A percentile compares a stretch with the other conserved stretches of the same genome.
These are phyloP conservation scores for Calonectria hawksworthii DNA, from an alignment of 2,329 filamentous ascomycete genomes.

Conservation along the genomic window DNA sequence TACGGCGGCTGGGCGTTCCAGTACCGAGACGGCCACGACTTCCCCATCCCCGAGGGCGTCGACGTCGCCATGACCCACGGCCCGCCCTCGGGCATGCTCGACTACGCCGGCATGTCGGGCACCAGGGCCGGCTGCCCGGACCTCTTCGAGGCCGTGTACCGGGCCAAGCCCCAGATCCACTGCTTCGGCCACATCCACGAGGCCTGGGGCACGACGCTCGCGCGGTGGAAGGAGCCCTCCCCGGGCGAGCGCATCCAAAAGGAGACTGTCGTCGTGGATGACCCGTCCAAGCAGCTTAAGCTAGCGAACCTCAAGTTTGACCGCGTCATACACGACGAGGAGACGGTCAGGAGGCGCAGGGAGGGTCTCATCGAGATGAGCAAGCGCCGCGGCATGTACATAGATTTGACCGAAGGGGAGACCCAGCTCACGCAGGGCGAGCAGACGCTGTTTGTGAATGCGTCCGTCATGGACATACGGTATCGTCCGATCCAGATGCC, in stretches of 20 bases:
- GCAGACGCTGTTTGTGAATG: slow-evolving; percentile 73
- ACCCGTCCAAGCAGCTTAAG: slow-evolving; percentile 52
- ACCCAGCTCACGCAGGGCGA: slow-evolving; percentile 51
- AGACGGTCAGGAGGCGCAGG: slow-evolving; percentile 27
- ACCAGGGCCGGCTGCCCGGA: slow-evolving; percentile 57
- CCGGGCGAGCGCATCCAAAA: background rate
- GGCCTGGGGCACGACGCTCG: slow-evolving; percentile 68
- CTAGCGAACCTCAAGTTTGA: slow-evolving; percentile 46
- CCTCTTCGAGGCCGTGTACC: slow-evolving; percentile 61
- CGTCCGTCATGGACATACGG: slow-evolving; percentile 63
- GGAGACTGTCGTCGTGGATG: slow-evolving; percentile 58
- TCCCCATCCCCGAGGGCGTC: slow-evolving; percentile 50
- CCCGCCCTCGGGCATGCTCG: slow-evolving; percentile 65
- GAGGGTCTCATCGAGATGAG: slow-evolving; percentile 37
- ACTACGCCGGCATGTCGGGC: slow-evolving; percentile 48
- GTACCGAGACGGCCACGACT: slow-evolving; percentile 59
- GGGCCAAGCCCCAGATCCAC: slow-evolving; percentile 61
- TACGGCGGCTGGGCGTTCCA: slow-evolving; percentile 64
- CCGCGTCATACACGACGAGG: slow-evolving; percentile 35
- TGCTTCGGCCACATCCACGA: slow-evolving; percentile 74
- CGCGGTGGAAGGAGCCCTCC: slow-evolving; percentile 61
- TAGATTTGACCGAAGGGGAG: slow-evolving; percentile 56
- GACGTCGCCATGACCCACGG: slow-evolving; percentile 70
- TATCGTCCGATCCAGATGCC: slow-evolving; percentile 61
- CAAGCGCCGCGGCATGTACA: slow-evolving; percentile 48